Evolutionary conservation across 352 stramenopile genomes (phyloP), one percentile per base, ranked within the genome.

Genomic region (Globisporangium yorkense): DNA sequence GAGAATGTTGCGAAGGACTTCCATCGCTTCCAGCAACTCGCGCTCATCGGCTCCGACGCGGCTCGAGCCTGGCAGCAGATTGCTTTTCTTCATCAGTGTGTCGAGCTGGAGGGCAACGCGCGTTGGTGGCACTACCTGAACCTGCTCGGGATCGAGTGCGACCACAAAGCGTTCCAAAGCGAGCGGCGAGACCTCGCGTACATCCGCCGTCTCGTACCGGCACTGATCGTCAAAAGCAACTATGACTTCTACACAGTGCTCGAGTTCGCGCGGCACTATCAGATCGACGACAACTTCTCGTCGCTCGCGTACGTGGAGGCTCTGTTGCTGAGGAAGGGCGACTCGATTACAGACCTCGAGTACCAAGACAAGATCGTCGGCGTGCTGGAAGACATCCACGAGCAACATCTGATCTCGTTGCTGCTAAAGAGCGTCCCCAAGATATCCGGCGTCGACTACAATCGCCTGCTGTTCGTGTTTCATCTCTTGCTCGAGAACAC

Each of bases 1-100:
- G 84, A 94, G 60, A 90, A 92, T 40, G 75, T 92, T 13, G 72
- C 75, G 1, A 92, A 92, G 70, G 84, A 94, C 48, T 94, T 88
- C 51, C 75, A 84, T 40, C 72, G 84, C 16, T 89, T 94, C 45
- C 84, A 89, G 41, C 74, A 89, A 48, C 64, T 94, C 15, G 81
- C 84, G 5, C 76, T 81, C 15, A 75, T 92, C 58, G 81, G 84
- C 12, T 71, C 84, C 1, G 80, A 94, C 63, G 77, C 78, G 39
- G 84, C 84, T 57, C 75, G 81, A 44, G 81, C 78, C 6, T 94
- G 84, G 84, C 72, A 91, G 35, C 76, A 92, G 37, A 87, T 92
- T 29, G 81, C 75, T 0, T 94, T 94, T 55, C 66, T 92, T 27
- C 75, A 92, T 57, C 80, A 91, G 54, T 94, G 84, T 49, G 70